A percentile compares a stretch with the other conserved stretches of the same genome.
Conservation (phyloP, 176 grass and related monocot species). For the Aegilops longissima region DNA sequence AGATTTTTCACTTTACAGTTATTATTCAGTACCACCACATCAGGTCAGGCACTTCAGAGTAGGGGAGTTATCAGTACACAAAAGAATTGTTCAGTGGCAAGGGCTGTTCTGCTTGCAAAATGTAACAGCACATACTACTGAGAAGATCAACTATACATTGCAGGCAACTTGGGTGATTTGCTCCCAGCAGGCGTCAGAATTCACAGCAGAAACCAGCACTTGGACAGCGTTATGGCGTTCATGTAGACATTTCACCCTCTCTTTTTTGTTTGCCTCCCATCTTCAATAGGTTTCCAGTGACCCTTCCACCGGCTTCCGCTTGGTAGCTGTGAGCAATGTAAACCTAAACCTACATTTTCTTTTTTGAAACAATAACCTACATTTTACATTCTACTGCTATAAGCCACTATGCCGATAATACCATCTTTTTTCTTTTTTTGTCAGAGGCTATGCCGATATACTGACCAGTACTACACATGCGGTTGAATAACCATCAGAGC, state of each 20-base stretch:
- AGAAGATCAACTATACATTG: conserved; percentile 22
- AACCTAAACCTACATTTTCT: background rate
- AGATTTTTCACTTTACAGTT: background rate
- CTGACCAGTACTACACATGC: background rate
- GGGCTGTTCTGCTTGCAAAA: background rate
- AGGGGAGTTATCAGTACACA: too few species aligned
- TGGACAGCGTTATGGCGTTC: background rate
- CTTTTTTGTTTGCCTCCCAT: background rate
- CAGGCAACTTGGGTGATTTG: background rate
- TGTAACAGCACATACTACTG: background rate
- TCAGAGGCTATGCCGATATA: background rate
- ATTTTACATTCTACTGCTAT: conserved; percentile 21
- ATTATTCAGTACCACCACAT: background rate
- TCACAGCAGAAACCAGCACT: conserved; percentile 9
- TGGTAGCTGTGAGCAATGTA: background rate
- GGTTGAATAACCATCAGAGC: background rate
- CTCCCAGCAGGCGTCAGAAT: background rate
- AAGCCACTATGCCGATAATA: background rate
- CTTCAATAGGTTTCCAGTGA: background rate
- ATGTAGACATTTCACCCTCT: background rate
- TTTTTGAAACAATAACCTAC: background rate
- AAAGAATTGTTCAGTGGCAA: background rate
- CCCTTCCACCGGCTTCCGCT: background rate
- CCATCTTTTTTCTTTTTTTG: too few species aligned
- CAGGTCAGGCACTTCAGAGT: background rate